Percentiles rank a stretch among this genome's conserved stretches.
phyloP scores from a whole-genome alignment of 1,284 basidiomycete species.

The Microbotryum silenes-acaulis region DNA sequence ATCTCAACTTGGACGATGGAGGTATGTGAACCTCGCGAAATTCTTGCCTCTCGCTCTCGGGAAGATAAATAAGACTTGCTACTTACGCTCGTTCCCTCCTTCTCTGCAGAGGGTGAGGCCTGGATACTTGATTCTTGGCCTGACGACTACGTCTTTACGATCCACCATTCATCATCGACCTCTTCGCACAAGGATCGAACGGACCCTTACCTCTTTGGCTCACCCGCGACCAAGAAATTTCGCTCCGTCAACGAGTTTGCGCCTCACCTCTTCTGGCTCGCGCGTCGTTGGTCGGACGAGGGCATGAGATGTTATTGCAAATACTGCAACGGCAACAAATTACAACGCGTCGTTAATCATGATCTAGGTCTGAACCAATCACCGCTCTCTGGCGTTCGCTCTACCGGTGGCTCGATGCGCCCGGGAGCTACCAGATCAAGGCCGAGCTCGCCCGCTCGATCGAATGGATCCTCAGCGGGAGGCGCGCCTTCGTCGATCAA shows the following conservation, averaged over 20 bases:
- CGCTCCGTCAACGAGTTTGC: conserved; percentile 71
- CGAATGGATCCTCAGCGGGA: no score
- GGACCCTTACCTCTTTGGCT: conserved; percentile 65
- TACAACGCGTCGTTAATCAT: conserved; percentile 59
- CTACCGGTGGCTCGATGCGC: no score
- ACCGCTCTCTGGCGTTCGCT: no score
- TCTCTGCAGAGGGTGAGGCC: conserved; percentile 40
- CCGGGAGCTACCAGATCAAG: conserved; percentile 37
- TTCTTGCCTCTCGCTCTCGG: no score
- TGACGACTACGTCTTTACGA: conserved; percentile 58
- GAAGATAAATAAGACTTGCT: no score
- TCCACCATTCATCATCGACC: conserved; percentile 54
- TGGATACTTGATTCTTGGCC: conserved; percentile 62
- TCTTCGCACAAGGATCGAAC: conserved; percentile 49
- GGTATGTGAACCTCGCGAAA: no score
- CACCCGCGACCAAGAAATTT: conserved; percentile 49
- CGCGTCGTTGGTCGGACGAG: conserved; percentile 49
- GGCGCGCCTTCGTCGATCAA: no score
- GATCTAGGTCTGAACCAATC: conserved; percentile 45
- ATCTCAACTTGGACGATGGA: neutral
- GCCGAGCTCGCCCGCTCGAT: conserved; percentile 32
- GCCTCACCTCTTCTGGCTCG: conserved; percentile 70
- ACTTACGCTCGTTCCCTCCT: no score
- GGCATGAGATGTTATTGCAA: conserved; percentile 60
- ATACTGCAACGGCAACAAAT: conserved; percentile 54